Base-by-base conservation (phyloP, 2,329 filamentous ascomycete genomes). In the Uncinocarpus reesii region DNA sequence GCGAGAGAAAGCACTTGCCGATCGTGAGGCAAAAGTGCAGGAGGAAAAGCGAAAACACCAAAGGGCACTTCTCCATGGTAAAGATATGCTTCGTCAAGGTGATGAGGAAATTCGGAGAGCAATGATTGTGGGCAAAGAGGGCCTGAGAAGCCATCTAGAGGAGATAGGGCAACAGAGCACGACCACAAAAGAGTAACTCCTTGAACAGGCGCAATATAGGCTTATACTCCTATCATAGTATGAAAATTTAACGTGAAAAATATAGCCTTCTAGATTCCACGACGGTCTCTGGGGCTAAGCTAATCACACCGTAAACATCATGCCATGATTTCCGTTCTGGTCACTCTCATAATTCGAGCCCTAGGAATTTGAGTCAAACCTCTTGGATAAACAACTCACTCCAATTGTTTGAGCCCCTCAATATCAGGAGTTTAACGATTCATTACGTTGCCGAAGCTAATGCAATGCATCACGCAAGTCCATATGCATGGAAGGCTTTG, bases 41-140 rank as follows among this genome's bases (percentile, higher is more conserved):
- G 66, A 69, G 48, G 67, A 70, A 24, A 71, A 71, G 45, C 58
- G 61, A 40, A 66, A 60, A 35, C 65, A 68, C 42, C 60, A 57
- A 47, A 58, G 65, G 13, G 66, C 68, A 26, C 58, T 71, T 38
- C 50, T 62, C 28, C 66, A 66, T 45, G 63, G 68, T 18, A 70
- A 65, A 50, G 59, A 65, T 53, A 62, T 71, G 45, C 54, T 72
- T 28, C 58, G 60, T 46, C 68, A 71, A 56, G 68, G 65, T 11
- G 67, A 70, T 52, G 65, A 61, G 6, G 68, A 72, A 50, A 58
- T 72, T 40, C 62, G 69, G 52, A 63, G 65, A 50, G 69, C 69
- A 16, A 66, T 71, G 67, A 62, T 55, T 31, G 53, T 71, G 18
- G 60, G 65, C 13, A 71, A 66, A 49, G 64, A 65, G 42, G 67